Base-by-base conservation (phyloP, 805 yeast genomes). In the Metschnikowia matae region DNA sequence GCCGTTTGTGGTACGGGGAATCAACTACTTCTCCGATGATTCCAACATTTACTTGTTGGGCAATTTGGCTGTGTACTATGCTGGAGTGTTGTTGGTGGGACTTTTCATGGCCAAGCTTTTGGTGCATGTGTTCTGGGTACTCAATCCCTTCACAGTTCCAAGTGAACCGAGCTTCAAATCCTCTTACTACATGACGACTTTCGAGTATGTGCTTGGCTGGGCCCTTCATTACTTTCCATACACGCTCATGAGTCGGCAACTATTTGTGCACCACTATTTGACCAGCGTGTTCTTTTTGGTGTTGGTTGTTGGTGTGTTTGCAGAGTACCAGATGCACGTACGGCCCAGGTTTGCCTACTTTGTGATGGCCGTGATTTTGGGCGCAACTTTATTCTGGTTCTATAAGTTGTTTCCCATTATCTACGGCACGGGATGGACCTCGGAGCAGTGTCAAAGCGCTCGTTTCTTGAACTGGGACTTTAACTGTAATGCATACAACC, bases 1-100 rank as follows among this genome's bases (percentile, higher is more conserved):
- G 94, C 82, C 87, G 15, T 68, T 79, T 40, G 64, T 79, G 50
- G 52, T 66, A 18, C 71, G 81, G 39, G 92, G 92, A n/a, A 73
- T 82, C 49, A 78, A 72, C 56, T 82, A 80, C 64, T 83, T 78
- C 73, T 70, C 71, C 29, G 70, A 74, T 57, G 66, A 73, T 47
- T 61, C 64, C 41, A 69, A 68, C 48, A 69, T 87, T 33, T 85
- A 84, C 62, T 73, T 79, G 26, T 58, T 85, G 14, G 95, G 95
- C 5, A 89, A 87, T 65, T 67, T 79, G 18, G 73, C 79, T 11
- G 73, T 80, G 11, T 85, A 85, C 69, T 79, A 78, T 65, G 51
- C 75, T 3, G 74, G 79, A 3, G 58, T 73, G 13, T 47, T 70
- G 3, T 55, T 69, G 17, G 53, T 80, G 6, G 48, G 67, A 8